Conservation (phyloP, 371 early-diverging fungal genomes). For the Funneliformis caledonium region DNA sequence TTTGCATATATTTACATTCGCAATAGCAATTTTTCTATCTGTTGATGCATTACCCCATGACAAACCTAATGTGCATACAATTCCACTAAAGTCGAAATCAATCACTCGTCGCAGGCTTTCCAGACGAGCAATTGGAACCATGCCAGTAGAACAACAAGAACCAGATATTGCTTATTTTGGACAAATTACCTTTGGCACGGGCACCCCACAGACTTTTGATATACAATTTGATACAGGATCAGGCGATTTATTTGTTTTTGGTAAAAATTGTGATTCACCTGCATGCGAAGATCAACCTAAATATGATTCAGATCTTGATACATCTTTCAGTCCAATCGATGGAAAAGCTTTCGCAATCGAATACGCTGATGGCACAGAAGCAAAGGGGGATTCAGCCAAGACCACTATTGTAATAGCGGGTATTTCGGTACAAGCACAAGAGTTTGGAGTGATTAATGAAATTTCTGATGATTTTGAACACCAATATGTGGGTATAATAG, state of each 20-base stretch:
- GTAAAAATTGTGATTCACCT: neutral
- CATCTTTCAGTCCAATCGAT: neutral
- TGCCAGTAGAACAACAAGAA: no score
- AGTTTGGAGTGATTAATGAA: constrained; percentile 50
- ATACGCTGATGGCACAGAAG: constrained; percentile 1
- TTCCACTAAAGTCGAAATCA: no score
- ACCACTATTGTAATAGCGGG: constrained; percentile 48
- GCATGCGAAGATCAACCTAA: neutral
- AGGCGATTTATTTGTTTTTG: neutral
- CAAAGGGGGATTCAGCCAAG: neutral
- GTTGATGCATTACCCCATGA: no score
- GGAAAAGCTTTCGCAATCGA: neutral
- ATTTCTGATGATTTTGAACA: constrained; percentile 45
- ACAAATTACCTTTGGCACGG: no score
- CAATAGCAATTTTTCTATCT: no score
- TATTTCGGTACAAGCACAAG: constrained; percentile 47
- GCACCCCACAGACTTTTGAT: constrained; percentile 8
- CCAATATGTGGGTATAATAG: constrained; percentile 53
- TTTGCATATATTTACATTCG: no score
- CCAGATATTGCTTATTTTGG: no score
- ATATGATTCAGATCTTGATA: constrained; percentile 4
- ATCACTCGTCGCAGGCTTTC: no score
- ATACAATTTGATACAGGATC: constrained; percentile 7
- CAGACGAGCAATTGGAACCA: no score
- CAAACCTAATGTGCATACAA: no score